Base-by-base conservation (phyloP, 2,329 filamentous ascomycete genomes). In the Aureobasidium sp. region DNA sequence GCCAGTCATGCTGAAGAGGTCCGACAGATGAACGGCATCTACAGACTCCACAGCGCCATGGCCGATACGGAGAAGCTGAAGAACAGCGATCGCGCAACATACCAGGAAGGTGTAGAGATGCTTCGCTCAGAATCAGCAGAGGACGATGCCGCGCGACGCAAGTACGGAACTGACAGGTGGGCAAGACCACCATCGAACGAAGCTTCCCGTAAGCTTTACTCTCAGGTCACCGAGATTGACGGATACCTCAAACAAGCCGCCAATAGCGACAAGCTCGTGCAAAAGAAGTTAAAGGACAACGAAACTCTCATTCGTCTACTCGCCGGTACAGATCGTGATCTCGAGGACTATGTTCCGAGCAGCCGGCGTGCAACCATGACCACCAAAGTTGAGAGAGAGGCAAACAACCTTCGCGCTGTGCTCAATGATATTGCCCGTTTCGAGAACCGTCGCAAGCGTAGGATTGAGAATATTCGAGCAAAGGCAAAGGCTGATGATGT, bases 1-100 rank as follows among this genome's bases (percentile, higher is more conserved):
- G 83, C 91, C 2, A 90, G 94, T 24, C 94, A 97, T 68, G 93
- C 93, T 0, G 93, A 97, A 71, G 94, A 97, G 70, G 88, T 99
- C 53, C 83, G 92, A 22, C 93, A 97, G 71, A 89, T 92, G 61
- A 91, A 96, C 69, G 93, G 91, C 0, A 78, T 96, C 35, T 85
- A 88, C 61, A 81, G 89, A 31, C 77, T 97, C 0, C 84, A 89
- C 58, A 83, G 86, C 59, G 91, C 90, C 5, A 90, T 97, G 64
- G 86, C 89, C 5, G 93, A 97, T 66, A 96, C 92, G 1, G 87
- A 92, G 53, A 96, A 93, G 73, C 78, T 99, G n/a, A 90, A 94
- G 67, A 80, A 85, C 0, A 88, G 86, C 53, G 91, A 97, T 70
- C 78, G 86, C 60, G 82, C 85, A 0, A 82, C 90, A 0, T 97